Evolutionary conservation across 345 rosid genomes (phyloP), one percentile per base, ranked within the genome.

Genomic region (Noccaea bulbosa): DNA sequence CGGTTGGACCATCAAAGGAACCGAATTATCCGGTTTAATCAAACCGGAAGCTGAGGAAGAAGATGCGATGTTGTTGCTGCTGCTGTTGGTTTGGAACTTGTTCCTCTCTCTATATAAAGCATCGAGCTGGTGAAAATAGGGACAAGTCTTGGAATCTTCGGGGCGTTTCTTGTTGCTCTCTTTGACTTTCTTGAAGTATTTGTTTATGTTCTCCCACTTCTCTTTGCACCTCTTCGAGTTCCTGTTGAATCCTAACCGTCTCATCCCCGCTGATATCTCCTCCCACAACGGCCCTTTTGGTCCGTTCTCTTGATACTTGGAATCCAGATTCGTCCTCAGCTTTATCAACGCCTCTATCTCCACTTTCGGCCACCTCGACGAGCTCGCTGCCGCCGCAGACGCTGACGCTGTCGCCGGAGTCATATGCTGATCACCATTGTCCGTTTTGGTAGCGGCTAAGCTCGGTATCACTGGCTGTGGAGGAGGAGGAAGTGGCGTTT

Each of bases 141-240:
- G 94, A 53, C 94, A 88, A 35, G 94, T 88, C 70, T 88, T 88
- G 8, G 94, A 88, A 67, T 86, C 94, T 66, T 86, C 83, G 1
- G 90, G 91, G 53, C 95, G 82, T 78, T 75, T 81, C 78, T 81
- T 86, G 83, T 78, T 86, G 79, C 91, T 86, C 67, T 88, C 94
- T 59, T 86, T 88, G 50, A 86, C 95, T 71, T 83, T 88, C 86
- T 88, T 88, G 87, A 82, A 88, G 62, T 88, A 88, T 67, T 88
- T 88, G 80, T 88, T 88, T 4, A 88, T 88, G 80, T 88, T 88
- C 68, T 88, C 95, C 95, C 90, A 88, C 60, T 88, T 88, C 77
- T 88, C 94, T 65, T 88, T 88, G 83, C 94, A 88, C 70, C 89
- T 81, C 67, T 88, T 88, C 15, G 95, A 69, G 78, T 61, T 88